Evolutionary conservation across 352 stramenopile species (phyloP).

Genomic region (Pythium pyrilobum): DNA sequence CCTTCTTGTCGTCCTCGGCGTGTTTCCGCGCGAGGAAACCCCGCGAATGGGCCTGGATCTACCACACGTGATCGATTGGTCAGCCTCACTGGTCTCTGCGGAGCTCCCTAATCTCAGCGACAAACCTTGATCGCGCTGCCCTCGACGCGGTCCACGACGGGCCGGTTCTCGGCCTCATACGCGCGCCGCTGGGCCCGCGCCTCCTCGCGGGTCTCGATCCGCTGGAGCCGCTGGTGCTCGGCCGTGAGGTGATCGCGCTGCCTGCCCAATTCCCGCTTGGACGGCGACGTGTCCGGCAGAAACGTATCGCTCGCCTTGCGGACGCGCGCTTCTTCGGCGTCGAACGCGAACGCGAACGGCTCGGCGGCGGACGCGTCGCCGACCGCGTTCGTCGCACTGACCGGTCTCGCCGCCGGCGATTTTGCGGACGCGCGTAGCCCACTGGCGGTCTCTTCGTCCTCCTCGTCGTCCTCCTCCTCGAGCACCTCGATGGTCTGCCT

Average conservation of each 20-base stretch:
- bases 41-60: slow-evolving; percentile 65
- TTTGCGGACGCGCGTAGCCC: no score
- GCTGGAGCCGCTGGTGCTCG: slow-evolving; percentile 36
- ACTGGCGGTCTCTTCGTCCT: slow-evolving; percentile 12
- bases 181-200: slow-evolving; percentile 6
- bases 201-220: slow-evolving; percentile 24
- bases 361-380: background rate
- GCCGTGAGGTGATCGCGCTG: slow-evolving; percentile 31
- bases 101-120: background rate
- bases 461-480: slow-evolving; percentile 30
- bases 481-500: slow-evolving; percentile 74
- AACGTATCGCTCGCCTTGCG: slow-evolving; percentile 52
- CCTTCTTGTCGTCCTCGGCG: slow-evolving; percentile 17
- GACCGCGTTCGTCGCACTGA: no score
- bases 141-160: slow-evolving; percentile 38
- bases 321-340: slow-evolving; percentile 50
- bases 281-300: slow-evolving; percentile 43
- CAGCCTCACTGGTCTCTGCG: background rate
- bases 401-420: no score
- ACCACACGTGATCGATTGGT: background rate
- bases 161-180: slow-evolving; percentile 18
- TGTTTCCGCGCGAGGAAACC: slow-evolving; percentile 45
- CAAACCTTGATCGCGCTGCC: slow-evolving; percentile 37
- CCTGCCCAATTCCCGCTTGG: slow-evolving; percentile 40
- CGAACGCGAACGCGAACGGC: slow-evolving; percentile 34